phyloP scores from a whole-genome alignment of 1,139 yeast genomes.

The Lodderomyces oxycetoniae region DNA sequence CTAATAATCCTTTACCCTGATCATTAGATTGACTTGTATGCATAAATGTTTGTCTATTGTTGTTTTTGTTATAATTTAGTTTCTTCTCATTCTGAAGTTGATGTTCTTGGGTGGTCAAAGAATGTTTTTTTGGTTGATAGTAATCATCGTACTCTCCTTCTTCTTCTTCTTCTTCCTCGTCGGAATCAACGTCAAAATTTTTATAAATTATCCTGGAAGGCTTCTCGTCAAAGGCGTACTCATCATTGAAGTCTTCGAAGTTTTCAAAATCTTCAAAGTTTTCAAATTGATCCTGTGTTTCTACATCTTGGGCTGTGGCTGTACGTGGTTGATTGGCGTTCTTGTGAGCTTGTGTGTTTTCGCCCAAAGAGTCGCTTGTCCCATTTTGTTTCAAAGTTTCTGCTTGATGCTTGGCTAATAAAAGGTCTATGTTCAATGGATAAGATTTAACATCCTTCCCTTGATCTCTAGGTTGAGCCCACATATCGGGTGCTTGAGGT shows the following conservation, averaged over 20 bases:
- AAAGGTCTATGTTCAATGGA: no score
- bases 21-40: slow-evolving; percentile 10
- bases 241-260: slow-evolving; percentile 38
- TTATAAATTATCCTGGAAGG: slow-evolving; percentile 10
- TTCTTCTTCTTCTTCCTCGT: slow-evolving; percentile 28
- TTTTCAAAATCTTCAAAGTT: slow-evolving; percentile 9
- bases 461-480: no score
- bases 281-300: slow-evolving; percentile 2
- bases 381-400: no score
- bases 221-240: slow-evolving; percentile 26
- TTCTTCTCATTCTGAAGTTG: no score
- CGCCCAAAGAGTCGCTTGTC: background rate
- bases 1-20: slow-evolving; percentile 17
- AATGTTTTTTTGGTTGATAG: no score
- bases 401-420: no score
- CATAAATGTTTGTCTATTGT: no score
- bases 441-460: no score
- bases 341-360: background rate
- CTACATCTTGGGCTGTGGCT: background rate
- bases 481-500: no score
- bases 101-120: no score
- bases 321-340: background rate
- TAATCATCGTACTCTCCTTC: no score
- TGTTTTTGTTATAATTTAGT: no score
- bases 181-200: slow-evolving; percentile 32